A percentile compares a stretch with the other conserved stretches of the same genome.
These are phyloP conservation scores for Salvia hispanica DNA, from an alignment of 257 asterid genomes.

Conservation along the genomic window DNA sequence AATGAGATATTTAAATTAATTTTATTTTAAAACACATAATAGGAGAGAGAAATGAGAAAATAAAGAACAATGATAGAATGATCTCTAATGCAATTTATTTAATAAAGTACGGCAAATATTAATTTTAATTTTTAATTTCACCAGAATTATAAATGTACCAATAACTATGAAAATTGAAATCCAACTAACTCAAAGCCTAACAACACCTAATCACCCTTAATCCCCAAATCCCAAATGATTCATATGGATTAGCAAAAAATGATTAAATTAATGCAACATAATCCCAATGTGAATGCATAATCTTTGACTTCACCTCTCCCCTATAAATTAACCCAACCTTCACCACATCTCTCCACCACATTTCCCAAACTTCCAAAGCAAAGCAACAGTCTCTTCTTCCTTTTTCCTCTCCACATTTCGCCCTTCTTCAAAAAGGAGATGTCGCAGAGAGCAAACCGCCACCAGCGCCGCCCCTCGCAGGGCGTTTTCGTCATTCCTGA, in stretches of 20 bases:
- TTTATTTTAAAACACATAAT: too few species aligned
- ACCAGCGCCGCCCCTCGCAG: conserved; percentile 78
- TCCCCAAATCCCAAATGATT: neutral
- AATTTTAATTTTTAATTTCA: too few species aligned
- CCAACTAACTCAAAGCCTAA: neutral
- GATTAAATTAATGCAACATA: conserved; percentile 32
- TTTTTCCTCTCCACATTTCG: conserved; percentile 28
- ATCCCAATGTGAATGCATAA: conserved; percentile 52
- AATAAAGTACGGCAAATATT: too few species aligned
- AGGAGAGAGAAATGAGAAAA: too few species aligned
- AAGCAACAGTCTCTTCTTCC: too few species aligned
- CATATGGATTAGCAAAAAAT: neutral
- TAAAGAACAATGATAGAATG: too few species aligned
- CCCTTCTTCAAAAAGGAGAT: conserved; percentile 32
- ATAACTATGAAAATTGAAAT: too few species aligned
- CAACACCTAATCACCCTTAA: too few species aligned
- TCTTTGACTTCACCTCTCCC: conserved; percentile 30
- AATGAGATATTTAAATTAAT: too few species aligned
- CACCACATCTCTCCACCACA: conserved; percentile 27
- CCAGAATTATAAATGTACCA: too few species aligned
- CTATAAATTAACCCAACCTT: conserved; percentile 41
- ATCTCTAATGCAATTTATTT: too few species aligned
- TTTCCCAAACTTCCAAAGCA: conserved; percentile 26
- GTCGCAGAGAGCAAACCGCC: conserved; percentile 70
- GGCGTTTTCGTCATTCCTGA: conserved; percentile 62